Conservation (phyloP, 257 asterid species). For the Cruciata laevipes region DNA sequence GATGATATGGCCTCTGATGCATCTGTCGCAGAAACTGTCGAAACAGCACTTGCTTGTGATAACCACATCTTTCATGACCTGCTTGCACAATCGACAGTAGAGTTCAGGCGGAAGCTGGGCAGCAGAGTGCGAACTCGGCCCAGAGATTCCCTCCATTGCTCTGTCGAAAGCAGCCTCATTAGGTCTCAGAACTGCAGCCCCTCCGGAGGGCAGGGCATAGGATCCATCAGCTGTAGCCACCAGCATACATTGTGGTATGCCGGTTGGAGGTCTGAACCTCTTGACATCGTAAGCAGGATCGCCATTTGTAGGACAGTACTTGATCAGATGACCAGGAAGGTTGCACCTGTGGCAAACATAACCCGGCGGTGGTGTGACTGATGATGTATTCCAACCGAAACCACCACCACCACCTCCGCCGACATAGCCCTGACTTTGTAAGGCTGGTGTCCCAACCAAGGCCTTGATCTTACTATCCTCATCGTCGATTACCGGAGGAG, state of each 20-base stretch:
- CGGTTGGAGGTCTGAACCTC: slow-evolving; percentile 87
- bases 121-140: slow-evolving; percentile 48
- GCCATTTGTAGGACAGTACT: slow-evolving; percentile 96
- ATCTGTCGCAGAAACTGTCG: not conserved
- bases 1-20: not conserved
- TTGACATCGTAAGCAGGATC: slow-evolving; percentile 80
- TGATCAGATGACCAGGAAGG: slow-evolving; percentile 92
- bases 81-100: not conserved
- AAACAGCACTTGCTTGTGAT: not conserved
- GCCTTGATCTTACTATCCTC: not conserved
- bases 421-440: not conserved
- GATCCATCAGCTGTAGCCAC: slow-evolving; percentile 90
- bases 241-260: slow-evolving; percentile 92
- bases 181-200: slow-evolving; percentile 71
- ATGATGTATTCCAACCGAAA: slow-evolving; percentile 24
- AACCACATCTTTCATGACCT: not conserved
- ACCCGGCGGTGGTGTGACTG: slow-evolving; percentile 94
- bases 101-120: slow-evolving; percentile 80
- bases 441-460: not conserved
- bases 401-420: slow-evolving; percentile 22
- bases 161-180: slow-evolving; percentile 96
- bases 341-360: slow-evolving; percentile 93
- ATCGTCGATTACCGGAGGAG: not conserved
- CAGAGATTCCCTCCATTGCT: slow-evolving; percentile 76
- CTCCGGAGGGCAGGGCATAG: slow-evolving; percentile 84